A percentile compares a stretch with the other conserved stretches of the same genome.
Evolutionary conservation across 1,284 basidiomycete species (phyloP).

Genomic region (Ustilago sp.): DNA sequence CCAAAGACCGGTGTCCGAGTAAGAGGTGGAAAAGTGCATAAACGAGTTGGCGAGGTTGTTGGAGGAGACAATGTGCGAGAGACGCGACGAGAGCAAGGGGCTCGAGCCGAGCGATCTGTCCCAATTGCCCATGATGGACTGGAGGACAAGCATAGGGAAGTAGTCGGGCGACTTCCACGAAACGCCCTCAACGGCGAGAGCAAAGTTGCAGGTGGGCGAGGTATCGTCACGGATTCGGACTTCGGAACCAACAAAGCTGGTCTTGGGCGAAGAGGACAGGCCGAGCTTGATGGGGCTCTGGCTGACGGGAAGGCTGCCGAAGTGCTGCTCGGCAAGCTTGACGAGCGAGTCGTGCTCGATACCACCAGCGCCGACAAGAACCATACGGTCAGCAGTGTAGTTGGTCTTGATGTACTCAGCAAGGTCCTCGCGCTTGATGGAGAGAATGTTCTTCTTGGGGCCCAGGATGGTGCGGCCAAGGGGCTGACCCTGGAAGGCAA

Average conservation of each 20-base stretch:
- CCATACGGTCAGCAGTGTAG: conserved; percentile 99
- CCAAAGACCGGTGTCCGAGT: conserved; percentile 99
- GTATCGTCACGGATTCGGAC: conserved; percentile 96
- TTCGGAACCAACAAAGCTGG: conserved; percentile 91
- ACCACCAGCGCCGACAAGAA: conserved; percentile 95
- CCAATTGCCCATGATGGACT: conserved; percentile 99
- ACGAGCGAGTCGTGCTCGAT: conserved; percentile 93
- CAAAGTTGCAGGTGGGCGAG: conserved; percentile 87
- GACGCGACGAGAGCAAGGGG: conserved; percentile 86
- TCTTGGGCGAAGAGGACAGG: conserved; percentile 72
- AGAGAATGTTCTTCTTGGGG: conserved; percentile 94
- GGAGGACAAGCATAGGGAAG: conserved; percentile 99
- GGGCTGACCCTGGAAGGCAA: conserved; percentile 95
- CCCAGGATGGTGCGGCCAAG: conserved; percentile 98
- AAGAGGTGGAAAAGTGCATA: conserved; percentile 99
- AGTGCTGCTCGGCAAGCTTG: conserved; percentile 93
- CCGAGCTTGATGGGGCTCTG: conserved; percentile 89
- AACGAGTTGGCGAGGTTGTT: conserved; percentile 99
- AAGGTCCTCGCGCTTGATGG: conserved; percentile 92
- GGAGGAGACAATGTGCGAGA: conserved; percentile 89
- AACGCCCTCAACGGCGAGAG: conserved; percentile 97
- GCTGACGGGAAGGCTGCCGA: conserved; percentile 88
- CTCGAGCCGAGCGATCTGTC: conserved; percentile 94
- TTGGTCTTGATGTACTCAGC: conserved; percentile 93
- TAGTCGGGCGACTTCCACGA: conserved; percentile 98